These are phyloP conservation scores for Leccinum rimulosum DNA, from an alignment of 768 basidiomycete genomes.

Conservation along the genomic window DNA sequence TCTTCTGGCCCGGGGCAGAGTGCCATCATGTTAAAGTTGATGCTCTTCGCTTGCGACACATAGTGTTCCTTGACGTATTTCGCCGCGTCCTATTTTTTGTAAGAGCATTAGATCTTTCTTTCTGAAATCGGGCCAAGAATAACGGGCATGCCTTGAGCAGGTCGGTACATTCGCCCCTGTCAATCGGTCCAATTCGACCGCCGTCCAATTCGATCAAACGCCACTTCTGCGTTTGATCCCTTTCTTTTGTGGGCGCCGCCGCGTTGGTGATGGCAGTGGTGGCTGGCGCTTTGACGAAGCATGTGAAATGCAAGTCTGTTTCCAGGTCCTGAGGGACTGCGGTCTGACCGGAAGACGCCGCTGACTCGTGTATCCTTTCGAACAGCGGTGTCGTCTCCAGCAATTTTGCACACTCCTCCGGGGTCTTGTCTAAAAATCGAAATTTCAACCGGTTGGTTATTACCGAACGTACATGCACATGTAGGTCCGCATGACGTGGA, in stretches of 20 bases:
- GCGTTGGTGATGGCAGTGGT: conserved; percentile 9
- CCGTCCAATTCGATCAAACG: conserved; percentile 87
- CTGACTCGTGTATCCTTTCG: conserved; percentile 69
- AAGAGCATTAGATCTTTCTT: not conserved
- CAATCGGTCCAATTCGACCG: conserved; percentile 71
- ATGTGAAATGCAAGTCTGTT: conserved; percentile 83
- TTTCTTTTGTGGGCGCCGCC: not conserved
- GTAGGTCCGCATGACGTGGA: not conserved
- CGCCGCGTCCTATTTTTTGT: conserved; percentile 41
- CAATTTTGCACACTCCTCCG: conserved; percentile 68
- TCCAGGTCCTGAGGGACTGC: conserved; percentile 59
- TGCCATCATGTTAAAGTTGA: conserved; percentile 49
- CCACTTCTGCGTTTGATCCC: conserved; percentile 25
- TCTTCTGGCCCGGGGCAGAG: conserved; percentile 34
- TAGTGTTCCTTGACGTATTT: conserved; percentile 44
- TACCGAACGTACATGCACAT: not conserved
- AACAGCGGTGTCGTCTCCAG: conserved; percentile 79
- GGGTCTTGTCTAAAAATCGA: conserved; percentile 52
- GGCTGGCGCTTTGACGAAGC: conserved; percentile 72
- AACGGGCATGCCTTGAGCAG: conserved; percentile 48
- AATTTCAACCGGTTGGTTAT: not conserved
- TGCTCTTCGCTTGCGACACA: conserved; percentile 37
- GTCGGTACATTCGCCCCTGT: conserved; percentile 63
- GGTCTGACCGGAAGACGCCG: conserved; percentile 69
- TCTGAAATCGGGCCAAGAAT: not conserved